A percentile compares a stretch with the other conserved stretches of the same genome.
Evolutionary conservation across 2,329 filamentous ascomycete genomes (phyloP).

Genomic region (Fusarium paranaense): DNA sequence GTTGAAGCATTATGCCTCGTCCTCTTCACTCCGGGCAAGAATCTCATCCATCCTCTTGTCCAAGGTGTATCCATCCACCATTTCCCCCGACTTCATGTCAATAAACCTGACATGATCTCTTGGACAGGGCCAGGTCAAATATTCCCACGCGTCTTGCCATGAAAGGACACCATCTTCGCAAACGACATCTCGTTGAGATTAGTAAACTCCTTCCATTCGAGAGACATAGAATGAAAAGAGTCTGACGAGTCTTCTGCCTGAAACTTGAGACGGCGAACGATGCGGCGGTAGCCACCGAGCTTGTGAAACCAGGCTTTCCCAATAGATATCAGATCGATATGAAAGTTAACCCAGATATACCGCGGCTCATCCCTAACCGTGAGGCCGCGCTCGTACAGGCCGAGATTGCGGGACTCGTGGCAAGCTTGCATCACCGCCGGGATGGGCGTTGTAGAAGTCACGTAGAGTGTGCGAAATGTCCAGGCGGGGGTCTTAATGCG

Average conservation of each 20-base stretch:
- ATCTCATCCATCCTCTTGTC: neutral
- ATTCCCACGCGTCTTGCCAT: neutral
- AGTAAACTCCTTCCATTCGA: neutral
- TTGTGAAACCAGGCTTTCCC: neutral
- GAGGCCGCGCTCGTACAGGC: neutral
- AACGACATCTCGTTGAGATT: neutral
- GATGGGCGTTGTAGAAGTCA: neutral
- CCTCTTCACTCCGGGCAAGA: neutral
- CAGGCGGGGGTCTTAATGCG: neutral
- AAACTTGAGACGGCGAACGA: neutral
- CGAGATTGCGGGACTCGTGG: conserved; percentile 5
- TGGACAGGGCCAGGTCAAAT: neutral
- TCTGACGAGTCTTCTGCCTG: neutral
- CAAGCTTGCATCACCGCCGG: conserved; percentile 2
- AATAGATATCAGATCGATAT: conserved; percentile 3
- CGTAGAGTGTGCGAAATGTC: neutral
- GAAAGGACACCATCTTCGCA: neutral
- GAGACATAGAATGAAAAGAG: neutral
- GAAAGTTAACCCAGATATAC: conserved; percentile 4
- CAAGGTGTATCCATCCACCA: neutral
- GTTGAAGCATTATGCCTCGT: too few relatives aligned
- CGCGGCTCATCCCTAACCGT: neutral
- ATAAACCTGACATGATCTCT: neutral
- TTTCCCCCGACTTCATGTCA: neutral
- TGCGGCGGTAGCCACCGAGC: neutral